Conservation (phyloP, 805 yeast species). For the Candida nanaspora region DNA sequence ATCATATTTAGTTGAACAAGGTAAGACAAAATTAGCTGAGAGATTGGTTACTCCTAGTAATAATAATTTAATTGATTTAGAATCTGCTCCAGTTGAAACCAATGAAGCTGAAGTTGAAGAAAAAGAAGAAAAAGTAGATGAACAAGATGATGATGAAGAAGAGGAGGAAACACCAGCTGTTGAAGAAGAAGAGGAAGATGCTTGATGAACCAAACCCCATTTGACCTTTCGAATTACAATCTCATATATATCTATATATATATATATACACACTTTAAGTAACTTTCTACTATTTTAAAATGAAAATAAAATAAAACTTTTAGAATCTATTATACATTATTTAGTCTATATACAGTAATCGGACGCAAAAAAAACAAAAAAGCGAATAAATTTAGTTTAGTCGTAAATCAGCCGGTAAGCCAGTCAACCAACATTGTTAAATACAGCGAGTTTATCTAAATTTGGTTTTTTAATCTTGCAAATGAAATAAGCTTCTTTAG, state of each 20-base stretch:
- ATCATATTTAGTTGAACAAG: slow-evolving; percentile 38
- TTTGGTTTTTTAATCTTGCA: slow-evolving; percentile 42
- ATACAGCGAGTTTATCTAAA: slow-evolving; percentile 38
- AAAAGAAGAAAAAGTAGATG: slow-evolving; percentile 5
- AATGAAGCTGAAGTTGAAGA: slow-evolving; percentile 12
- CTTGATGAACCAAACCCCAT: neutral
- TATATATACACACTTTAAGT: too few relatives aligned
- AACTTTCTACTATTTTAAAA: too few relatives aligned
- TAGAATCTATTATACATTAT: slow-evolving; percentile 1
- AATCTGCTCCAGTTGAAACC: slow-evolving; percentile 9
- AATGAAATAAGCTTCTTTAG: slow-evolving; percentile 77
- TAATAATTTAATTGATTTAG: slow-evolving; percentile 22
- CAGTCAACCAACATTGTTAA: slow-evolving; percentile 18
- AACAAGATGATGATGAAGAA: slow-evolving; percentile 8
- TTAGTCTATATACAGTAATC: too few relatives aligned
- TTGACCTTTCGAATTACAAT: slow-evolving; percentile 6
- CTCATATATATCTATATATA: slow-evolving; percentile 4
- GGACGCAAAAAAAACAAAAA: too few relatives aligned
- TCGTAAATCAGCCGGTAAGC: too few relatives aligned
- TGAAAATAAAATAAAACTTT: too few relatives aligned
- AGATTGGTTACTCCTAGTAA: slow-evolving; percentile 44
- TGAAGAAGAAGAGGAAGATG: neutral
- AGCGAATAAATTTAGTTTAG: too few relatives aligned
- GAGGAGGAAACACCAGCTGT: neutral
- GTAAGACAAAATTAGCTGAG: slow-evolving; percentile 52